Percentiles rank a stretch among this genome's conserved stretches.
Conservation (phyloP, 2,329 filamentous ascomycete genomes). For the Trichophyton simii region DNA sequence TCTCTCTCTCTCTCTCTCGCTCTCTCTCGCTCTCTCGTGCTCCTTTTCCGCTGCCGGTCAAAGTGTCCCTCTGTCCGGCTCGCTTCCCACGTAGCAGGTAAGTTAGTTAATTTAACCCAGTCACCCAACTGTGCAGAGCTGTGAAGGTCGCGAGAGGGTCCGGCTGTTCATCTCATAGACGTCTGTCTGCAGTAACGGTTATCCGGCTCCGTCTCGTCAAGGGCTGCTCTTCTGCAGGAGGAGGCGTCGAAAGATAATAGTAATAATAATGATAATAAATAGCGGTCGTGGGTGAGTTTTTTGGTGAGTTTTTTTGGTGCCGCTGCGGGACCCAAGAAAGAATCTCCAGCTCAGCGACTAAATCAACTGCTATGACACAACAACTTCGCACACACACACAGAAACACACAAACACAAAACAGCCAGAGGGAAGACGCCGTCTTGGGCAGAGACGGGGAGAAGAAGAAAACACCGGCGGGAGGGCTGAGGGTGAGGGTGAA, state of each 20-base stretch:
- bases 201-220: too few relatives aligned
- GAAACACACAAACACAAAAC: neutral
- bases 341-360: neutral
- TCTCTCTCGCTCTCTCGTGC: neutral
- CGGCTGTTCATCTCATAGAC: constrained; percentile 1
- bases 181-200: neutral
- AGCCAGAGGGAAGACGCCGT: too few relatives aligned
- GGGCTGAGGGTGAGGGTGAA: neutral
- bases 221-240: too few relatives aligned
- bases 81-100: neutral
- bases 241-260: too few relatives aligned
- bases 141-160: neutral
- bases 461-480: neutral
- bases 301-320: neutral
- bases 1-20: neutral
- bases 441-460: neutral
- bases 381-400: neutral
- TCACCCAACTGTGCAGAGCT: constrained; percentile 3
- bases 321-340: neutral
- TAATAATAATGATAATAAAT: too few relatives aligned
- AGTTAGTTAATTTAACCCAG: neutral
- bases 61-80: neutral
- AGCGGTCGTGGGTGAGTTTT: too few relatives aligned
- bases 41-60: neutral
- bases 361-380: neutral